Conservation (phyloP, 192 early-diverging fungal genomes). For the Backusella australiensis region DNA sequence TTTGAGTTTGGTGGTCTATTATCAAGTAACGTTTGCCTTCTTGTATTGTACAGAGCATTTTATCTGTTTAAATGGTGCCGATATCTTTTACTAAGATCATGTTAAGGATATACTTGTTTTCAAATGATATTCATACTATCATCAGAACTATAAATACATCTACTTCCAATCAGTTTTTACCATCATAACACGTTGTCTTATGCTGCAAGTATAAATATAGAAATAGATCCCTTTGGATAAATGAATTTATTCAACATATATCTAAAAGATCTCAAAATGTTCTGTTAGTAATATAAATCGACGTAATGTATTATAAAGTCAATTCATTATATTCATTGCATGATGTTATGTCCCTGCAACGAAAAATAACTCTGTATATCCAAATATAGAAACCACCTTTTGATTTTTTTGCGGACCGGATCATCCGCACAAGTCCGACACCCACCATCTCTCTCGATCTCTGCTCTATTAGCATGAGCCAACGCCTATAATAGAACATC, state of each 20-base stretch:
- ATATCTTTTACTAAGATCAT: not conserved
- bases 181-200: not conserved
- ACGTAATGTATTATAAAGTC: no score
- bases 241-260: not conserved
- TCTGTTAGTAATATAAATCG: not conserved
- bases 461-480: not conserved
- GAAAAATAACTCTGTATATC: not conserved
- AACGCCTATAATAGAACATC: conserved; percentile 1
- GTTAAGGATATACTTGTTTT: not conserved
- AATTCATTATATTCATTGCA: no score
- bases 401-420: not conserved
- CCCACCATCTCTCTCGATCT: not conserved
- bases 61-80: not conserved
- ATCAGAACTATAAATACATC: not conserved
- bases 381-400: not conserved
- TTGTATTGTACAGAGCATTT: not conserved
- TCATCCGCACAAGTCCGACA: not conserved
- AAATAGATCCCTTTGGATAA: not conserved
- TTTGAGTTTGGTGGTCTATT: not conserved
- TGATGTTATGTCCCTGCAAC: no score
- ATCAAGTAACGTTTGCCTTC: not conserved
- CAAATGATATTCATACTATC: not conserved
- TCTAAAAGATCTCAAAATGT: not conserved
- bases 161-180: not conserved
- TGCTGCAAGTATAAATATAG: not conserved